Base-by-base conservation (phyloP, 441 rosid genomes). In the Adansonia grandidieri region DNA sequence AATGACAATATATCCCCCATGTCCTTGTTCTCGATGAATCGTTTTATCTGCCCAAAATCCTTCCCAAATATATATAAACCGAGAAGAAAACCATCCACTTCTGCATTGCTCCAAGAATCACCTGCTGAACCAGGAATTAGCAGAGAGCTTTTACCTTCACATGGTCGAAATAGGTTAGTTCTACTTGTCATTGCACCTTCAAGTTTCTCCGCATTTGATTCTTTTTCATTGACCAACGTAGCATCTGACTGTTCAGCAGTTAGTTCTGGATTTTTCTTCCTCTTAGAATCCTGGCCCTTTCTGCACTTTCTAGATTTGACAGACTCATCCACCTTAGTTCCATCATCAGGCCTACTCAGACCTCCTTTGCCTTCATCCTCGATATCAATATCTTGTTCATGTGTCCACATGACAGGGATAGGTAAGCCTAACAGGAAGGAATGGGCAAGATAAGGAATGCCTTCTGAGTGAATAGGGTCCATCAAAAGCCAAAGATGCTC, bases 11-110 rank as follows among this genome's bases (percentile, higher is more conserved):
- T 78, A 20, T 89, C 95, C 70, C 92, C 94, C 86, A 84, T 87
- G 70, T 56, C 83, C 84, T 89, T 92, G 67, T 48, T 88, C 77
- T 75, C 89, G 20, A 91, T 76, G 84, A 93, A 89, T 57, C 81
- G 82, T 79, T 84, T 85, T 61, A 91, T 82, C 80, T 77, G 89
- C 73, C 54, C 76, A 80, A 93, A 87, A 81, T 86, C 86, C 83
- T 93, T 93, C 71, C 95, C 91, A 45, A 89, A 92, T 50, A 91
- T 83, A 77, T 90, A 92, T 28, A 93, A 83, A 57, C 91, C 94
- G 83, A 91, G 93, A 78, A 89, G 86, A 80, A 93, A 91, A 79
- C 82, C 68, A 69, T 84, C 88, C 63, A 77, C 85, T 70, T 91
- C 91, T 62, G 77, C 75, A 63, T 87, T 89, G 13, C 75, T 84